Conservation (phyloP, 495 filamentous ascomycete genomes). For the Penicillium salamii region DNA sequence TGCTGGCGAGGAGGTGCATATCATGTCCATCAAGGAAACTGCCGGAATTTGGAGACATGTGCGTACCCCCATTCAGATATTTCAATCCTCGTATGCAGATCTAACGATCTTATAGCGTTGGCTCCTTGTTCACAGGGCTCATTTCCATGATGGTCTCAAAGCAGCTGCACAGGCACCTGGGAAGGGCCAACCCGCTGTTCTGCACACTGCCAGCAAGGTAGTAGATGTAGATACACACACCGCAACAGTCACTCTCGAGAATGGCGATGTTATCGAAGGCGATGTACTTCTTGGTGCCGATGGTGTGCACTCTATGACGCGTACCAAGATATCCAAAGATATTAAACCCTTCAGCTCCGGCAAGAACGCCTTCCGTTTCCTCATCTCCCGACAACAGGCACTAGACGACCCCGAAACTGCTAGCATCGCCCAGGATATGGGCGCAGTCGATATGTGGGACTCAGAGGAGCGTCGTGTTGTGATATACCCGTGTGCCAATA, state of each 20-base stretch:
- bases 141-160: constrained; percentile 49
- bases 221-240: constrained; percentile 40
- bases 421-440: constrained; percentile 33
- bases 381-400: constrained; percentile 44
- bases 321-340: constrained; percentile 39
- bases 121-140: constrained; percentile 50
- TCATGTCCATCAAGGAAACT: constrained; percentile 30
- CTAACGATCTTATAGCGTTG: constrained; percentile 32
- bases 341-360: constrained; percentile 45
- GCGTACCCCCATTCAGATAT: constrained; percentile 5
- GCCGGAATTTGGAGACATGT: constrained; percentile 39
- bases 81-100: not conserved
- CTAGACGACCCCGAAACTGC: constrained; percentile 45
- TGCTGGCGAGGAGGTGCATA: constrained; percentile 31
- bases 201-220: constrained; percentile 45
- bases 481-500: constrained; percentile 57
- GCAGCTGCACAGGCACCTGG: constrained; percentile 36
- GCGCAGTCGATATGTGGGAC: constrained; percentile 50
- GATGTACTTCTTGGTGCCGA: constrained; percentile 52
- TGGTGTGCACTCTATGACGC: constrained; percentile 49
- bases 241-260: constrained; percentile 39
- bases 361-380: constrained; percentile 61
- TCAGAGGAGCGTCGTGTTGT: constrained; percentile 51
- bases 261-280: constrained; percentile 34
- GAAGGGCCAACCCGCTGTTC: constrained; percentile 35